These are phyloP conservation scores for Hypoxylon perforatum DNA, from an alignment of 495 filamentous ascomycete species.

Conservation along the genomic window DNA sequence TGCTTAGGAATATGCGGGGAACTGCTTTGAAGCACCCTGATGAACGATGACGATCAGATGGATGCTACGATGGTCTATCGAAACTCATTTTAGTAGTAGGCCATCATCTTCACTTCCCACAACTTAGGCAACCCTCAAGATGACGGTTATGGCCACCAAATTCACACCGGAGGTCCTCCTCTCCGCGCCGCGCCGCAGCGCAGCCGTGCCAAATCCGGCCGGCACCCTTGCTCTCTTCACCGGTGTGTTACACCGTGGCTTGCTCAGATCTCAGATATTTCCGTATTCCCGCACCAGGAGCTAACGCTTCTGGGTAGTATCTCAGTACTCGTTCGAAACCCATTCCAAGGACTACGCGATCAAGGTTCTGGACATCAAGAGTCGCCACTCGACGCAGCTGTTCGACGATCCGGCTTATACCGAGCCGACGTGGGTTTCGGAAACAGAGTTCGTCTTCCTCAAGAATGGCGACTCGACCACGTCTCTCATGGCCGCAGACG, in stretches of 20 bases:
- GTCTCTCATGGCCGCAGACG: constrained; percentile 68
- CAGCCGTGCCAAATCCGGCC: constrained; percentile 77
- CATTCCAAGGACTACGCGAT: constrained; percentile 82
- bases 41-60: constrained; percentile 5
- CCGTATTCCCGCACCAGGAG: background rate
- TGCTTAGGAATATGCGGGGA: constrained; percentile 16
- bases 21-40: constrained; percentile 8
- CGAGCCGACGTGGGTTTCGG: constrained; percentile 81
- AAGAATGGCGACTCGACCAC: constrained; percentile 69
- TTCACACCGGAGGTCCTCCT: constrained; percentile 87
- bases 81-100: background rate
- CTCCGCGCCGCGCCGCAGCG: constrained; percentile 81
- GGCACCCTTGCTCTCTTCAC: constrained; percentile 78
- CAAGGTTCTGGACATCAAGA: constrained; percentile 75
- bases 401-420: constrained; percentile 71
- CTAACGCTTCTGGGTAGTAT: constrained; percentile 45
- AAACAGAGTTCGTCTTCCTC: constrained; percentile 74
- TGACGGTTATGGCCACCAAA: constrained; percentile 74
- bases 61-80: constrained; percentile 2
- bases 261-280: background rate
- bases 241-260: constrained; percentile 38
- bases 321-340: constrained; percentile 83
- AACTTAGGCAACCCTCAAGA: constrained; percentile 49
- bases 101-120: background rate
- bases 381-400: constrained; percentile 72